phyloP scores from a whole-genome alignment of 331 rosid genomes.

The Quercus phellos region DNA sequence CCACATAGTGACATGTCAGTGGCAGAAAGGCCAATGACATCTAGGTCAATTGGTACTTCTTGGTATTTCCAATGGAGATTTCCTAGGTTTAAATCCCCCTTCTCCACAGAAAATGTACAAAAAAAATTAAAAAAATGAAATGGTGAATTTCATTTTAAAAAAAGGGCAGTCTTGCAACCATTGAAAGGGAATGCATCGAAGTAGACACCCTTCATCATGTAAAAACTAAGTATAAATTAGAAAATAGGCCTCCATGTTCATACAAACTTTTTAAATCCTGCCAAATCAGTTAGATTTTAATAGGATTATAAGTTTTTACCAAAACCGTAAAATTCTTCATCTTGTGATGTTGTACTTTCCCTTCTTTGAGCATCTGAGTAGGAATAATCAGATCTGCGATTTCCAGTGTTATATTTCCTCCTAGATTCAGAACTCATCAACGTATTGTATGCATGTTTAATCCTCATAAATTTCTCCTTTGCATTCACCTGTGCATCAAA shows the following conservation, averaged over 20 bases:
- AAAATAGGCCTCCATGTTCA: not conserved
- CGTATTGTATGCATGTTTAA: constrained; percentile 88
- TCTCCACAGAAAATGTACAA: too few relatives aligned
- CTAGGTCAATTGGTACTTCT: too few relatives aligned
- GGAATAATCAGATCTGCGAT: constrained; percentile 50
- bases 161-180: not conserved
- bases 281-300: not conserved
- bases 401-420: constrained; percentile 59
- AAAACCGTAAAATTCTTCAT: constrained; percentile 79
- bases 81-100: too few relatives aligned
- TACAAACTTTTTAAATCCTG: not conserved
- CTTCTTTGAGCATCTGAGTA: constrained; percentile 40
- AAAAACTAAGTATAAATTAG: not conserved
- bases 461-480: constrained; percentile 85
- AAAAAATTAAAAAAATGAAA: too few relatives aligned
- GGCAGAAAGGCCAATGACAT: too few relatives aligned
- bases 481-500: constrained; percentile 61
- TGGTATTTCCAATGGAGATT: too few relatives aligned
- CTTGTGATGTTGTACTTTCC: constrained; percentile 43
- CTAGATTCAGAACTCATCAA: constrained; percentile 73
- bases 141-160: too few relatives aligned
- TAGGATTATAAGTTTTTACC: constrained; percentile 40
- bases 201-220: not conserved
- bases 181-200: not conserved
- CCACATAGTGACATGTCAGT: not conserved